Percentiles rank a stretch among this genome's conserved stretches.
Conservation (phyloP, 1,139 yeast genomes). For the Kodamaea sp. region DNA sequence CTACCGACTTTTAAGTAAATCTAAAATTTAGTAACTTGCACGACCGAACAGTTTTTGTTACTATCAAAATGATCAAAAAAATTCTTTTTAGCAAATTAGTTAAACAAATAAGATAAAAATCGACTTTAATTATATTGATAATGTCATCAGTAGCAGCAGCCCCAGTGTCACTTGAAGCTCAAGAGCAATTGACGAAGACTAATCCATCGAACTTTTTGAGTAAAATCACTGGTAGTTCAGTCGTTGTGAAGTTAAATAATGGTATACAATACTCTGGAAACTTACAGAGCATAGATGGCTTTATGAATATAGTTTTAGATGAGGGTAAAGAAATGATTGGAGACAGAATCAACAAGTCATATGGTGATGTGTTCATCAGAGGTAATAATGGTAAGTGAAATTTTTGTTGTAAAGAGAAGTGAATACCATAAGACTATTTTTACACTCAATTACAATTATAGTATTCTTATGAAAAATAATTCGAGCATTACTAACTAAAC, state of each 20-base stretch:
- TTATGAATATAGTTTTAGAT: slow-evolving; percentile 89
- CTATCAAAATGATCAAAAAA: no score
- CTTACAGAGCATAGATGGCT: slow-evolving; percentile 91
- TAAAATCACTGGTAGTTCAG: slow-evolving; percentile 74
- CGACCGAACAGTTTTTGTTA: no score
- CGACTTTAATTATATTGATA: no score
- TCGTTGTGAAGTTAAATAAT: slow-evolving; percentile 78
- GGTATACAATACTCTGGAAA: slow-evolving; percentile 77
- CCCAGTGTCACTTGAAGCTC: no score
- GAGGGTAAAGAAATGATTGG: slow-evolving; percentile 66
- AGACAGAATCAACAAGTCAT: slow-evolving; percentile 51
- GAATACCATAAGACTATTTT: background rate
- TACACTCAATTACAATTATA: background rate
- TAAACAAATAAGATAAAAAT: no score
- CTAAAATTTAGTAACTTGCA: no score
- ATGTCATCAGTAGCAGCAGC: no score
- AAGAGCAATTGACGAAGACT: slow-evolving; percentile 20
- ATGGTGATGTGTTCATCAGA: slow-evolving; percentile 88
- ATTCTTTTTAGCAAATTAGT: no score
- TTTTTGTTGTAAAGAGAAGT: background rate
- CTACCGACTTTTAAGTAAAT: background rate
- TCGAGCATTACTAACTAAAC: slow-evolving; percentile 23
- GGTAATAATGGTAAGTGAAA: slow-evolving; percentile 80
- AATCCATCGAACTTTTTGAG: slow-evolving; percentile 78
- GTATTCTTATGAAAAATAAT: background rate